Conservation (phyloP, 2,329 filamentous ascomycete genomes). For the Nemania sp. region DNA sequence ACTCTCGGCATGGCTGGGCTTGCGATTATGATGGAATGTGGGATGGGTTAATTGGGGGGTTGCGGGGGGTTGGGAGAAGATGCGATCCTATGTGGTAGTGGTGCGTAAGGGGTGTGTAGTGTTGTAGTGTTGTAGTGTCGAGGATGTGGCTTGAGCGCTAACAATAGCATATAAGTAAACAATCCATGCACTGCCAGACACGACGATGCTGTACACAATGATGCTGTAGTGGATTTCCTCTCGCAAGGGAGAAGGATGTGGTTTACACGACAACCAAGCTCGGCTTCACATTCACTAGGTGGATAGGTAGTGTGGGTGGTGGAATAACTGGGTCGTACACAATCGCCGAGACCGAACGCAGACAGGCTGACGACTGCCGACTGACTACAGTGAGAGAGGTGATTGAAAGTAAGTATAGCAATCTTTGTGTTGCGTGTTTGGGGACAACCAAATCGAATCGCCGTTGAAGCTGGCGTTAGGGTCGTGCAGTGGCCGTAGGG, state of each 20-base stretch:
- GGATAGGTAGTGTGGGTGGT: background rate
- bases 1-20: slow-evolving; percentile 35
- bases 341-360: background rate
- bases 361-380: background rate
- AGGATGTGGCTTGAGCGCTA: slow-evolving; percentile 2
- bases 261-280: slow-evolving; percentile 27
- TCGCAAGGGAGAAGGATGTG: background rate
- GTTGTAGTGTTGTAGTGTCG: slow-evolving; percentile 4
- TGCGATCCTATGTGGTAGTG: background rate
- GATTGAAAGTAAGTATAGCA: background rate
- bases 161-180: background rate
- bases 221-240: background rate
- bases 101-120: background rate
- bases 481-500: background rate
- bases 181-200: slow-evolving; percentile 8
- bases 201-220: background rate
- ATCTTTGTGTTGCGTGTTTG: too few relatives aligned
- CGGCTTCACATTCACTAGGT: slow-evolving; percentile 31
- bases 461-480: background rate
- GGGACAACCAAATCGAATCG: background rate
- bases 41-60: background rate
- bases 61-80: background rate
- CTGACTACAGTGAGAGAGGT: background rate
- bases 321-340: slow-evolving; percentile 2
- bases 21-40: slow-evolving; percentile 12